A percentile compares a stretch with the other conserved stretches of the same genome.
phyloP scores from a whole-genome alignment of 1,139 yeast genomes.

The Yamadazyma diddensiae region DNA sequence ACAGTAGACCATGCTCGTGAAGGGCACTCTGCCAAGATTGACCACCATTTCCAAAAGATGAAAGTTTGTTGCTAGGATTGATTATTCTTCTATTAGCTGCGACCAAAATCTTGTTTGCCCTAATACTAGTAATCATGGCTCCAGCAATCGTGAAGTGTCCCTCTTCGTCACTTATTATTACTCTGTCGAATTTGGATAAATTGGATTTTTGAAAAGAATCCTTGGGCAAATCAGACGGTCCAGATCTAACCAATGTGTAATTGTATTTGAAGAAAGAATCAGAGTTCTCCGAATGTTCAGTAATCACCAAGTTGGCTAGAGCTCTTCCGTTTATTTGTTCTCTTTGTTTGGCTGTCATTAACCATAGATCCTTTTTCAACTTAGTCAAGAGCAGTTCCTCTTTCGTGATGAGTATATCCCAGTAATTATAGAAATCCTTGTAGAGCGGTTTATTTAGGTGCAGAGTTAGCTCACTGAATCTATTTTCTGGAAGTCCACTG shows the following conservation, averaged over 20 bases:
- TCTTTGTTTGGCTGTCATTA: constrained; percentile 55
- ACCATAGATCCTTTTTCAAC: constrained; percentile 67
- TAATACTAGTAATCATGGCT: constrained; percentile 52
- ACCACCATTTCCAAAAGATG: constrained; percentile 36
- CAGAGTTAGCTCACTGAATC: constrained; percentile 45
- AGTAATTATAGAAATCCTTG: constrained; percentile 56
- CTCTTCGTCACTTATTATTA: constrained; percentile 73
- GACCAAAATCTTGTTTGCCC: constrained; percentile 35
- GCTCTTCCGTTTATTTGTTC: constrained; percentile 62
- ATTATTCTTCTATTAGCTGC: constrained; percentile 52
- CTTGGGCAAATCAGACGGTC: constrained; percentile 5
- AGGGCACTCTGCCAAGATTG: constrained; percentile 12
- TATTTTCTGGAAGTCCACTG: constrained; percentile 45
- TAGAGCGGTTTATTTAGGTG: constrained; percentile 41
- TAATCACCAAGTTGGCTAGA: constrained; percentile 45
- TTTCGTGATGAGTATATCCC: constrained; percentile 71
- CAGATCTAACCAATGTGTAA: constrained; percentile 48
- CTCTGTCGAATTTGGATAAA: constrained; percentile 49
- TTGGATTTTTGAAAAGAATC: constrained; percentile 38
- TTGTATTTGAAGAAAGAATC: constrained; percentile 15
- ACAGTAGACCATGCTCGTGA: neutral
- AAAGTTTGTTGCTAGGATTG: constrained; percentile 37
- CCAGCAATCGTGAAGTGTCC: constrained; percentile 76
- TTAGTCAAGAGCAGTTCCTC: constrained; percentile 65
- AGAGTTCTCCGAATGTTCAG: constrained; percentile 24